Base-by-base conservation (phyloP, 2,329 filamentous ascomycete species). In the Monosporascus sp. region DNA sequence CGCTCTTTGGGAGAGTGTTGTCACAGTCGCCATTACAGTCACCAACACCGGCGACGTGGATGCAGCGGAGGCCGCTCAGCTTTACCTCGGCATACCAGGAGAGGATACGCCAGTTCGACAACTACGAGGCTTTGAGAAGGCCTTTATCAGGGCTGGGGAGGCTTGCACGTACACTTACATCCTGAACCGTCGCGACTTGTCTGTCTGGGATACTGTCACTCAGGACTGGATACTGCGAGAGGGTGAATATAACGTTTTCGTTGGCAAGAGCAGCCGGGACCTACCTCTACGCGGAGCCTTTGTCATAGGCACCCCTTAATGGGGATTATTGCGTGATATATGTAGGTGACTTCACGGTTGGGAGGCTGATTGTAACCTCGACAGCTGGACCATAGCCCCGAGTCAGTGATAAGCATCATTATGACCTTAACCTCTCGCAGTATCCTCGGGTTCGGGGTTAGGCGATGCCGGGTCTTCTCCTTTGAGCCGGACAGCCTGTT, bases 61-160 rank as follows among this genome's bases (percentile, higher is more conserved):
- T 0, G 87, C 86, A 31, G 84, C 86, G 52, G 84, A 87, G 58
- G 81, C 89, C 0, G 75, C 81, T 0, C 87, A 91, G 75, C 69
- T 89, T 2, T 81, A 79, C 60, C 63, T 80, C 35, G 69, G 70
- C 7, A 69, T 80, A 22, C 74, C 77, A 27, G 26, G 26, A 27
- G 26, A 27, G 5, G 56, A 67, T 37, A 64, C 68, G 3, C 77
- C 76, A 31, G 67, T 62, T 3, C 54, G 69, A 55, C 82, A 85
- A 63, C 72, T 88, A 7, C 74, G 85, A 8, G 83, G 85, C 5
- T 88, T 87, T 59, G 75, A 75, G 54, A 86, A 87, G 68, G 72
- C 84, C 6, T 68, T 69, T 17, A 63, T 88, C 17, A 66, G 69
- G n/a, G 64, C 76, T 0, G 78, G 77, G 0, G 73, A 77, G 55